Conservation (phyloP, 1,139 yeast genomes). For the Candida sp. region DNA sequence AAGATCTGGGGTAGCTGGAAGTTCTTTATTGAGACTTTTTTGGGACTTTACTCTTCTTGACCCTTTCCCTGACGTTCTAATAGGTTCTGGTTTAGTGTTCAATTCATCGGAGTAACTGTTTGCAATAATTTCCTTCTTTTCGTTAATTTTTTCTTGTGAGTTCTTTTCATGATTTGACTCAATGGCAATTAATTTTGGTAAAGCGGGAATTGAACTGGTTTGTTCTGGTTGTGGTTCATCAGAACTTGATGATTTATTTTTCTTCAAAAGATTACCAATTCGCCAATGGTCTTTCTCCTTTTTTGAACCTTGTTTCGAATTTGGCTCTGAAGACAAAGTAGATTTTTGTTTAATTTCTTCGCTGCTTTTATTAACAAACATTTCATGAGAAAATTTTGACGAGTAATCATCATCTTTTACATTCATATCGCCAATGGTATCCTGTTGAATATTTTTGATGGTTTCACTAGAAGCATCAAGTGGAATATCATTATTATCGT, state of each 20-base stretch:
- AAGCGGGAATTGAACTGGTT: not conserved
- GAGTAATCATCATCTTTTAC: not conserved
- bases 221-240: not conserved
- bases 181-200: not conserved
- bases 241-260: not conserved
- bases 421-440: not conserved
- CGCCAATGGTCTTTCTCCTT: not conserved
- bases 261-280: not conserved
- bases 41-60: not conserved
- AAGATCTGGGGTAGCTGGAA: not conserved
- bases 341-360: not conserved
- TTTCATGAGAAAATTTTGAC: conserved; percentile 1
- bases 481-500: not conserved
- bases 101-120: not conserved
- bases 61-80: not conserved
- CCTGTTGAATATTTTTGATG: not conserved
- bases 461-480: not conserved
- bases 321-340: not conserved
- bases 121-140: not conserved
- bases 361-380: conserved; percentile 1
- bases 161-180: not conserved
- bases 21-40: not conserved
- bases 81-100: not conserved
- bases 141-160: not conserved
- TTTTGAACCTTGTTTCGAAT: not conserved